phyloP scores from a whole-genome alignment of 2,329 filamentous ascomycete genomes.

The Arthroderma sp. region DNA sequence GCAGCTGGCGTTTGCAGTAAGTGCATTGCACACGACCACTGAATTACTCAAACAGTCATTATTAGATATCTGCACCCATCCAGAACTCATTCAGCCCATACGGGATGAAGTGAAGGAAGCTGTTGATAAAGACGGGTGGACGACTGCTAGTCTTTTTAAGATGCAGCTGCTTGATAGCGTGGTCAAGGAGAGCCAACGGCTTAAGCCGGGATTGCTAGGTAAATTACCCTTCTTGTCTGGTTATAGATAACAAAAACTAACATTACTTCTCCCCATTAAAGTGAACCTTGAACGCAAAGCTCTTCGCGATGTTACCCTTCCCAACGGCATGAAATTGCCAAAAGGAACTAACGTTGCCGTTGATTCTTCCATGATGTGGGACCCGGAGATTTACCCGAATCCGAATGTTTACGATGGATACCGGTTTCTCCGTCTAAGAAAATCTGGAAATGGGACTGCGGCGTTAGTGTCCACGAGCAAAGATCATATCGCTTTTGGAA shows the following conservation, averaged over 20 bases:
- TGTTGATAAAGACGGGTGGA: slow-evolving; percentile 19
- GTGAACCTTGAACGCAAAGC: neutral
- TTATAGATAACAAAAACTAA: slow-evolving; percentile 5
- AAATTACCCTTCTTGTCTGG: neutral
- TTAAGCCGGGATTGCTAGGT: slow-evolving; percentile 17
- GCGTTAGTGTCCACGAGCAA: neutral
- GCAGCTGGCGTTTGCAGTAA: slow-evolving; percentile 17
- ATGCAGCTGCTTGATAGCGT: slow-evolving; percentile 34
- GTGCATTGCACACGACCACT: slow-evolving; percentile 17
- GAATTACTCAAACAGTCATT: slow-evolving; percentile 19
- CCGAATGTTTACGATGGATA: slow-evolving; percentile 14
- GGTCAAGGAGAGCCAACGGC: slow-evolving; percentile 30
- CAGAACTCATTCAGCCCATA: slow-evolving; percentile 11
- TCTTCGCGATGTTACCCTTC: slow-evolving; percentile 10
- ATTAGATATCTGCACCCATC: slow-evolving; percentile 13
- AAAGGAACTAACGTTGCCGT: slow-evolving; percentile 13
- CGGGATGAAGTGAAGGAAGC: slow-evolving; percentile 18
- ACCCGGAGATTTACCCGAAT: slow-evolving; percentile 14
- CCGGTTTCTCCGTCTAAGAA: slow-evolving; percentile 9
- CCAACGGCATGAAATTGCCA: slow-evolving; percentile 14
- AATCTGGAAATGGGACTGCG: neutral
- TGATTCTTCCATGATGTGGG: slow-evolving; percentile 13
- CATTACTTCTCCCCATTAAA: neutral
- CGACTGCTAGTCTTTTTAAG: slow-evolving; percentile 29
- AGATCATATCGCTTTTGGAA: neutral